Evolutionary conservation across 2,329 filamentous ascomycete species (phyloP), one percentile per base, ranked within the genome.

Genomic region (Talaromyces piceae): DNA sequence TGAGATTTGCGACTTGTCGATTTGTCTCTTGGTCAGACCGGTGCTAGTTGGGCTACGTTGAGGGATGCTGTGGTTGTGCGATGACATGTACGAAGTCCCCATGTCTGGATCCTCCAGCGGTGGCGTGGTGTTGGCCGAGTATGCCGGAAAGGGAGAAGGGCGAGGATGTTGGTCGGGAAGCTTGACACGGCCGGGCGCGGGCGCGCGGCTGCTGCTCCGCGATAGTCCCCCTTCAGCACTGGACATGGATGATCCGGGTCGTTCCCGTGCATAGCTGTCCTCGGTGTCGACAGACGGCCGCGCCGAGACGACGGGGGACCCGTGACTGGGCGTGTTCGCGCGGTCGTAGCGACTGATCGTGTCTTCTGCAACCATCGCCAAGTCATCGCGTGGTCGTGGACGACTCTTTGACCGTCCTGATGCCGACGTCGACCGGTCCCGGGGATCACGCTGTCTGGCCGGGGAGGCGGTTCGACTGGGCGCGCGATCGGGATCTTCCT

Each of bases 1-100:
- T 2, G 80, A 83, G 46, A 85, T 85, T 52, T 79, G 76, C 11
- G 73, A 69, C 64, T 85, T 85, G 55, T 77, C 77, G 45, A 84
- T 72, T 0, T 76, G 73, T 58, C 77, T 77, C 68, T 83, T 84
- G 31, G 79, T 74, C 5, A 69, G 63, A 50, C 61, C 56, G 49
- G 54, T 54, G 27, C 62, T 57, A 6, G 62, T 60, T 25, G 63
- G 56, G 11, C 62, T 59, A 56, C 67, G 66, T 49, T 64, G 62
- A 20, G 63, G 56, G n/a, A 59, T 33, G 49, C 16, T 13, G 26
- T n/a, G n/a, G n/a, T 37, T 37, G 18, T 43, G 13, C 23, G 61
- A 52, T 37, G 59, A 49, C 54, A 57, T 52, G 9, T 61, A 54
- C n/a, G 59, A 51, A 28, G 56, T 61, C 9, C 68, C 56, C 13